Percentiles rank a stretch among this genome's conserved stretches.
Evolutionary conservation across 2,329 filamentous ascomycete species (phyloP).

Genomic region (Shiraia sp.): DNA sequence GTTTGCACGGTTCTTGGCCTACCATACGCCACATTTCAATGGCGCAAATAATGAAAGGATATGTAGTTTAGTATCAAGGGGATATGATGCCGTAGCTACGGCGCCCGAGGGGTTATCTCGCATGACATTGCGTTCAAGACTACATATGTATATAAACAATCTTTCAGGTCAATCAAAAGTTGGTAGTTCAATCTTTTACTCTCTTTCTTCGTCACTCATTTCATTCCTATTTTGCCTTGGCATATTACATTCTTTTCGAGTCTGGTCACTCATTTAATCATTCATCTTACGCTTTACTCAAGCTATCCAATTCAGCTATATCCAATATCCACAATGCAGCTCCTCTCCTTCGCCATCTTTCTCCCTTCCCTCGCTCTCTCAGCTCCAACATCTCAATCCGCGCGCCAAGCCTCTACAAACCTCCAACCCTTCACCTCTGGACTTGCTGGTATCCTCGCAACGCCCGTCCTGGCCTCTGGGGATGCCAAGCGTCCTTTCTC

Average conservation of each 20-base stretch:
- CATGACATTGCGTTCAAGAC: too few species aligned
- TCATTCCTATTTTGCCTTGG: conserved; percentile 4
- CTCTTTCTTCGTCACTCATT: conserved; percentile 2
- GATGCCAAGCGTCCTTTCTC: conserved; percentile 22
- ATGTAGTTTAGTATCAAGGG: too few species aligned
- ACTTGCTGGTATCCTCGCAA: conserved; percentile 28
- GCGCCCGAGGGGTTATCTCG: too few species aligned
- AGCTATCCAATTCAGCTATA: background rate
- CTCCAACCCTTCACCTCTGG: conserved; percentile 28
- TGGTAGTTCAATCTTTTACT: conserved; percentile 4
- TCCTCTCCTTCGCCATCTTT: conserved; percentile 18
- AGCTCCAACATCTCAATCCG: conserved; percentile 10
- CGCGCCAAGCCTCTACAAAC: conserved; percentile 17
- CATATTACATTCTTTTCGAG: conserved; percentile 31
- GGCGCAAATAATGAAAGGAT: too few species aligned
- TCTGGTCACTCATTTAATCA: conserved; percentile 31
- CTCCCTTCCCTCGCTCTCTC: conserved; percentile 20
- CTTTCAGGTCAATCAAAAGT: conserved; percentile 3
- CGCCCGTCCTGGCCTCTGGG: conserved; percentile 25
- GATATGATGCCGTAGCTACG: too few species aligned
- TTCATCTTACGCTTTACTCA: conserved; percentile 5
- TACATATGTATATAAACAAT: background rate
- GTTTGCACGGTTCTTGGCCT: too few species aligned
- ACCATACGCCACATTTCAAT: too few species aligned
- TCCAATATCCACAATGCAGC: conserved; percentile 34